Evolutionary conservation across 352 stramenopile genomes (phyloP), one percentile per base, ranked within the genome.

Genomic region (Globisporangium sylvaticum): DNA sequence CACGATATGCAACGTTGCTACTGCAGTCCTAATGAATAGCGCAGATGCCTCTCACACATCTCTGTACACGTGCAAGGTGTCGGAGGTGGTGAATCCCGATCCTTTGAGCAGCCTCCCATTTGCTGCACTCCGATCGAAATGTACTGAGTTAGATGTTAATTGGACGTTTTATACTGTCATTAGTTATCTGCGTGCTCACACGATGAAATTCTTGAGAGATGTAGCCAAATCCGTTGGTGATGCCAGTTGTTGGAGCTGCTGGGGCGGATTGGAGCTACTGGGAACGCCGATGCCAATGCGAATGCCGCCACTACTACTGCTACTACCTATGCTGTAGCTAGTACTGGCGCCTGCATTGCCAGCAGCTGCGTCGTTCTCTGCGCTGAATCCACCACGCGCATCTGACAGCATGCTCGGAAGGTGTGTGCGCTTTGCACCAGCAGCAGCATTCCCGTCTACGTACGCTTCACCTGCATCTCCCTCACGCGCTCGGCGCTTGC

Each of bases 401-500:
- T 22, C 20, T 46, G 31, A 31, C 12, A 14, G n/a, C n/a, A 55
- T 27, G 3, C 1, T 55, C n/a, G 9, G 31, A 20, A 31, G 10
- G 10, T 61, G 31, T 1, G 31, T 31, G 31, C 55, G 55, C 55
- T 61, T 61, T 18, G 20, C 54, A 14, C 4, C 27, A 42, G 18
- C 31, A 22, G 31, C n/a, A 24, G 31, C 39, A 8, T 29, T 48
- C 5, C 20, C 10, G 10, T 22, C 10, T 1, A 4, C 50, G 22
- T 46, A 22, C 54, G 20, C 18, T 22, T 22, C 54, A 4, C 9
- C 18, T 22, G 6, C 8, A 3, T 22, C 18, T 5, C 32, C 31
- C n/a, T 61, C 55, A 22, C 55, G 55, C 12, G n/a, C 31, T 29
- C 31, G 55, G 7, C 55, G 55, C 55, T 61, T 61, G 22, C 55